These are phyloP conservation scores for Fusarium buharicum DNA, from an alignment of 2,329 filamentous ascomycete genomes.

Conservation along the genomic window DNA sequence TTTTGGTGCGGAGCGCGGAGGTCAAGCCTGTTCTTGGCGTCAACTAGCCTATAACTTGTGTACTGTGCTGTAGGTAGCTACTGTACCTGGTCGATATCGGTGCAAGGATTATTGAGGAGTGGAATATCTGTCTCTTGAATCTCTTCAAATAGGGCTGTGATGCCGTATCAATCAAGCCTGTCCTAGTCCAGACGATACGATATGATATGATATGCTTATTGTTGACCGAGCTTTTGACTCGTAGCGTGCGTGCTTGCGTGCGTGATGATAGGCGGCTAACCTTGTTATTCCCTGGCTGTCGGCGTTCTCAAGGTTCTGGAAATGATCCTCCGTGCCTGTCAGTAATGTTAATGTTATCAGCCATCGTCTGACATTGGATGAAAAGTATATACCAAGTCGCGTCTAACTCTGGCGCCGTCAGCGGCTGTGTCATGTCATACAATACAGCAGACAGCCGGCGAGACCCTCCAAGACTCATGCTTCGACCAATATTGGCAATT, in stretches of 20 bases:
- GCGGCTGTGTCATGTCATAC: conserved; percentile 10
- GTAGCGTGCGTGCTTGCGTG: too few relatives aligned
- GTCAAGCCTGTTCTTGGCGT: conserved; percentile 18
- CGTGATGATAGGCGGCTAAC: too few relatives aligned
- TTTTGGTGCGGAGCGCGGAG: conserved; percentile 12
- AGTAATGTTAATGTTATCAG: not conserved
- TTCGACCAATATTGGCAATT: conserved; percentile 1
- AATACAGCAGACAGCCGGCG: too few relatives aligned
- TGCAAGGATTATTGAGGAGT: conserved; percentile 1
- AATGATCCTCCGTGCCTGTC: conserved; percentile 6
- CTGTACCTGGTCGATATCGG: too few relatives aligned
- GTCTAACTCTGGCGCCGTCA: conserved; percentile 14
- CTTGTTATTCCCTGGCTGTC: not conserved
- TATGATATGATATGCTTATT: too few relatives aligned
- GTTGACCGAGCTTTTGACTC: too few relatives aligned
- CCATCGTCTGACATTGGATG: conserved; percentile 4
- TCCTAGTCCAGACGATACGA: not conserved
- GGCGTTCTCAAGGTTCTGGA: conserved; percentile 9
- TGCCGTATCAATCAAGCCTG: too few relatives aligned
- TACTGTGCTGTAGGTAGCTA: too few relatives aligned
- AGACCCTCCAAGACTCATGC: not conserved
- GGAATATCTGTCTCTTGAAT: not conserved
- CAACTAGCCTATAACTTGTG: conserved; percentile 12
- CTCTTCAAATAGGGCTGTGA: too few relatives aligned
- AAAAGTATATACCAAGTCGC: conserved; percentile 8